Conservation (phyloP, 2,329 filamentous ascomycete species). For the Calonectria naviculata region DNA sequence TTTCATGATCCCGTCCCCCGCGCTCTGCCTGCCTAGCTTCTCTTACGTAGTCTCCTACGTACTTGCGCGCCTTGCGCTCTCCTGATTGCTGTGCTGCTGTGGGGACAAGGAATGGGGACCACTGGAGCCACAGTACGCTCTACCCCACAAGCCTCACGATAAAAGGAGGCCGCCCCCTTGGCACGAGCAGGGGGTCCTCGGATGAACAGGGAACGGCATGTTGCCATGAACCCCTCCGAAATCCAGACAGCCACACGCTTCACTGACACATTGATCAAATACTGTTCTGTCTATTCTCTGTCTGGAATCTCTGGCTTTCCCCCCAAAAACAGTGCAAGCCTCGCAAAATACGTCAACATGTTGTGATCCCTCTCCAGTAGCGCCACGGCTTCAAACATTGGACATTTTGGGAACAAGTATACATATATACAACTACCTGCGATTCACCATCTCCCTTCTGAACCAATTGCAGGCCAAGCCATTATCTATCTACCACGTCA, state of each 20-base stretch:
- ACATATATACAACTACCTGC: constrained; percentile 44
- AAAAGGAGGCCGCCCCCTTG: constrained; percentile 21
- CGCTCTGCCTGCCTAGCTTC: not conserved
- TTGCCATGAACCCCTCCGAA: not conserved
- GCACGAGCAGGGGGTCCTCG: not conserved
- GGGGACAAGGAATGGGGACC: constrained; percentile 1
- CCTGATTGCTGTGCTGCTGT: constrained; percentile 10
- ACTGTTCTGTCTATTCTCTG: not conserved
- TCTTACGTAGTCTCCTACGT: not conserved
- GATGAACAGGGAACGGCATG: not conserved
- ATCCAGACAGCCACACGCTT: not conserved
- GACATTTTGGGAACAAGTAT: constrained; percentile 33
- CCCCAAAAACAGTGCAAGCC: not conserved
- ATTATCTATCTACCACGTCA: constrained; percentile 42
- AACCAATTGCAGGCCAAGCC: constrained; percentile 27
- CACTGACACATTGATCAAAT: not conserved
- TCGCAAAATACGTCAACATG: not conserved
- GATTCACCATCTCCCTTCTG: constrained; percentile 15
- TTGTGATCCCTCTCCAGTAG: not conserved
- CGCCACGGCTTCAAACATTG: constrained; percentile 3
- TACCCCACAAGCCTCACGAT: constrained; percentile 18
- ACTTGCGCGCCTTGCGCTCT: not conserved
- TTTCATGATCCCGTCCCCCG: not conserved
- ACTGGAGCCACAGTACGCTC: not conserved
- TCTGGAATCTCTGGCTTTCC: not conserved